phyloP scores from a whole-genome alignment of 345 rosid genomes.

The Erodium maritimum region DNA sequence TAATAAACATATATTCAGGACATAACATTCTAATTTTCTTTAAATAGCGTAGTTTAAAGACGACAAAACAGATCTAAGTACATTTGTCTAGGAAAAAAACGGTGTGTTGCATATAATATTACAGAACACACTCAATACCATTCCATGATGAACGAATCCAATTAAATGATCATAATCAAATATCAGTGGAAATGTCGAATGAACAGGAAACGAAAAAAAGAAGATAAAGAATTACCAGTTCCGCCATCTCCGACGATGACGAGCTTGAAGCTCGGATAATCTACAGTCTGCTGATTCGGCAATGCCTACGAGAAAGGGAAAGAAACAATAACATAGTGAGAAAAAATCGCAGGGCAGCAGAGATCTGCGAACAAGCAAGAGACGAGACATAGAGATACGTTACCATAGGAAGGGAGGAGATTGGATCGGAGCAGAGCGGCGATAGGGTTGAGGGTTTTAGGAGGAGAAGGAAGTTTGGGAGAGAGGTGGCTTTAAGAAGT shows the following conservation, averaged over 20 bases:
- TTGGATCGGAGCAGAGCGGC: too few relatives aligned
- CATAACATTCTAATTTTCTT: too few relatives aligned
- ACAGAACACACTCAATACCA: too few relatives aligned
- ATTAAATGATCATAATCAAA: background rate
- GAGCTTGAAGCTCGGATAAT: constrained; percentile 81
- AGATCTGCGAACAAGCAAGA: background rate
- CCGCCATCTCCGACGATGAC: constrained; percentile 92
- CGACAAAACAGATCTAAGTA: too few relatives aligned
- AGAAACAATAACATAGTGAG: background rate
- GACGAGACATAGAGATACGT: too few relatives aligned
- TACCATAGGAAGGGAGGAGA: too few relatives aligned
- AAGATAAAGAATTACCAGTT: constrained; percentile 39
- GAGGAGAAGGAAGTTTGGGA: constrained; percentile 3
- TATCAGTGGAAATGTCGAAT: background rate
- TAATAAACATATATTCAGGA: too few relatives aligned
- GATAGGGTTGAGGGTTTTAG: background rate
- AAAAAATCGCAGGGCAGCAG: background rate
- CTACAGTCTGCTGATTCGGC: constrained; percentile 56
- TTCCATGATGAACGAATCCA: too few relatives aligned
- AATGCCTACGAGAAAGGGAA: constrained; percentile 36
- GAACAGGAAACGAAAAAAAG: background rate
- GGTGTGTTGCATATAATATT: too few relatives aligned
- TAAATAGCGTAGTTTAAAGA: too few relatives aligned
- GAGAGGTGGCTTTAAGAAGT: constrained; percentile 8
- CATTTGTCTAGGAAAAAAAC: too few relatives aligned